phyloP scores from a whole-genome alignment of 1,139 yeast species.

The Pneumocystis murina region DNA sequence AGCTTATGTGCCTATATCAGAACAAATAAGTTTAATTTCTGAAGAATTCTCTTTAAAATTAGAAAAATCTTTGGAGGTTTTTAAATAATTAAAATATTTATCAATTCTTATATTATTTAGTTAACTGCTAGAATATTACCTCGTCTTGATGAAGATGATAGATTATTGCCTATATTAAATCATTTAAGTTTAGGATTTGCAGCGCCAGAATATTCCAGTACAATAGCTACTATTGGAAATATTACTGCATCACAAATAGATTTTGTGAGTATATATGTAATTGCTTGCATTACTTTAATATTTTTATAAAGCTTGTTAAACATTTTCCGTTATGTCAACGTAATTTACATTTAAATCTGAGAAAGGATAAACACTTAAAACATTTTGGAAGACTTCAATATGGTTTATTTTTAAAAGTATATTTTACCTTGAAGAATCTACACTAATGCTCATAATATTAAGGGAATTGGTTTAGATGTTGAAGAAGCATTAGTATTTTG shows the following conservation, averaged over 20 bases:
- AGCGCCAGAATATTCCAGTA: slow-evolving; percentile 15
- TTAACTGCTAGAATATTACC: slow-evolving; percentile 69
- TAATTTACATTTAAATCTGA: slow-evolving; percentile 47
- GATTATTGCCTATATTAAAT: slow-evolving; percentile 67
- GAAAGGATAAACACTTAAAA: slow-evolving; percentile 53
- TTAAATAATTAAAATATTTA: neutral
- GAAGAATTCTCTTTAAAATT: slow-evolving; percentile 53
- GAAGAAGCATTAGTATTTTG: slow-evolving; percentile 85
- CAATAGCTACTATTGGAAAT: slow-evolving; percentile 24
- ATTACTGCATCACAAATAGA: slow-evolving; percentile 53
- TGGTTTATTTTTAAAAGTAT: slow-evolving; percentile 52
- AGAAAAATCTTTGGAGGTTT: slow-evolving; percentile 33
- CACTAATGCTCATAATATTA: neutral
- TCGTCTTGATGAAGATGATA: slow-evolving; percentile 78
- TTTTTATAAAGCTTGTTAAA: slow-evolving; percentile 26
- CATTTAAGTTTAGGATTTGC: slow-evolving; percentile 61
- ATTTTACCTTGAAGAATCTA: neutral
- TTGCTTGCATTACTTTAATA: neutral
- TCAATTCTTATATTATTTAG: neutral
- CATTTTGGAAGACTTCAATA: slow-evolving; percentile 77
- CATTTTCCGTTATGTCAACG: slow-evolving; percentile 80
- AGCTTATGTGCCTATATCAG: slow-evolving; percentile 74
- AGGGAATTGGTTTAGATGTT: slow-evolving; percentile 67
- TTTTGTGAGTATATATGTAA: slow-evolving; percentile 16
- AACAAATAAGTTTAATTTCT: slow-evolving; percentile 52